phyloP scores from a whole-genome alignment of 805 yeast genomes.

The Kazachstania bromeliacearum region DNA sequence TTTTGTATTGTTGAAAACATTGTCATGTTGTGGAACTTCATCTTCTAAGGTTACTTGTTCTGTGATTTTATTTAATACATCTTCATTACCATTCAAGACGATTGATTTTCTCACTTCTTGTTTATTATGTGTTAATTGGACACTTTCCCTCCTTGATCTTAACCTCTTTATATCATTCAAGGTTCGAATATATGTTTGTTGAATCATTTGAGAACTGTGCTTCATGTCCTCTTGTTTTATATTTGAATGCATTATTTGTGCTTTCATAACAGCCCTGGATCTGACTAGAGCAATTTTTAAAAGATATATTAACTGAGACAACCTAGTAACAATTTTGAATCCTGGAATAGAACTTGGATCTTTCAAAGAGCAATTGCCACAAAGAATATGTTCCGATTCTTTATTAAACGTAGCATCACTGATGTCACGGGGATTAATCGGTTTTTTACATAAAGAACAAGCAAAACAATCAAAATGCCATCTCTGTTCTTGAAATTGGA shows the following conservation, averaged over 20 bases:
- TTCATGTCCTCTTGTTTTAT: slow-evolving; percentile 6
- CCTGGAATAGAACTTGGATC: slow-evolving; percentile 44
- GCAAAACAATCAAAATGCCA: slow-evolving; percentile 77
- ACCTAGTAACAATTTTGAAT: slow-evolving; percentile 53
- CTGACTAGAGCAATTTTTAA: slow-evolving; percentile 78
- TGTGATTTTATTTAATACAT: slow-evolving; percentile 10
- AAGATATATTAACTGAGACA: slow-evolving; percentile 65
- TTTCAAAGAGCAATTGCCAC: slow-evolving; percentile 52
- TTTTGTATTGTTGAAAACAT: slow-evolving; percentile 64
- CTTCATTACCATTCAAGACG: slow-evolving; percentile 44
- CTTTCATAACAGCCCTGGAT: slow-evolving; percentile 51
- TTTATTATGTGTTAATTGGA: slow-evolving; percentile 38
- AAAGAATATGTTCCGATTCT: slow-evolving; percentile 34
- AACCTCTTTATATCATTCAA: slow-evolving; percentile 68
- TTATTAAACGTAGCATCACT: slow-evolving; percentile 40
- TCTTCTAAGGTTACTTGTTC: slow-evolving; percentile 33
- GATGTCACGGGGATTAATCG: slow-evolving; percentile 32
- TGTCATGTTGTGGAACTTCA: slow-evolving; percentile 35
- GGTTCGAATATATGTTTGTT: slow-evolving; percentile 56
- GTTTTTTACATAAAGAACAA: slow-evolving; percentile 51
- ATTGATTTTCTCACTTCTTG: slow-evolving; percentile 58
- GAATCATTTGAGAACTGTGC: slow-evolving; percentile 23
- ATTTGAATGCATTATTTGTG: slow-evolving; percentile 18
- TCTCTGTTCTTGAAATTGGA: slow-evolving; percentile 47
- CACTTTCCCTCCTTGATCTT: slow-evolving; percentile 62